Evolutionary conservation across 2,329 filamentous ascomycete genomes (phyloP).

Genomic region (Sporothrix variecibatus): DNA sequence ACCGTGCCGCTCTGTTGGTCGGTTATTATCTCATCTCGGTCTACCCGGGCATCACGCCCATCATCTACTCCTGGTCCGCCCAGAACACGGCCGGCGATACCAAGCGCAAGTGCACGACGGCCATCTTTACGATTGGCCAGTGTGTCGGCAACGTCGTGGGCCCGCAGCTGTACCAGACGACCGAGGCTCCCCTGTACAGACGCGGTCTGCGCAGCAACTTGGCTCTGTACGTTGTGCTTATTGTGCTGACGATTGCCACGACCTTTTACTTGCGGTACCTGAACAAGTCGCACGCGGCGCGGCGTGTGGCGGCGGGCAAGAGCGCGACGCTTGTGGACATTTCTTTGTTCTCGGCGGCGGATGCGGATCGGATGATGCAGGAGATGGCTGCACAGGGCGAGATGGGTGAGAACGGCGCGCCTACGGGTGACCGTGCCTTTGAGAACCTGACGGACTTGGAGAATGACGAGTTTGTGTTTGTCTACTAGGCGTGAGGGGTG

Average conservation of each 20-base stretch:
- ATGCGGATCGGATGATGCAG: slow-evolving; percentile 27
- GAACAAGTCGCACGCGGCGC: slow-evolving; percentile 26
- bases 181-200: slow-evolving; percentile 59
- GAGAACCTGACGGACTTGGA: slow-evolving; percentile 32
- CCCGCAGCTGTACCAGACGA: slow-evolving; percentile 61
- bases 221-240: slow-evolving; percentile 52
- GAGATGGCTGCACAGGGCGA: slow-evolving; percentile 15
- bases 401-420: slow-evolving; percentile 15
- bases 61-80: slow-evolving; percentile 63
- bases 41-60: slow-evolving; percentile 47
- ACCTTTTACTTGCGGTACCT: slow-evolving; percentile 23
- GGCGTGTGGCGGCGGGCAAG: slow-evolving; percentile 29
- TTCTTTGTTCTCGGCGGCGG: slow-evolving; percentile 25
- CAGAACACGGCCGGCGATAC: slow-evolving; percentile 70
- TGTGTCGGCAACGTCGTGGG: slow-evolving; percentile 65
- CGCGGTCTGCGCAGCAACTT: slow-evolving; percentile 62
- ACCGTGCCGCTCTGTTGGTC: slow-evolving; percentile 37
- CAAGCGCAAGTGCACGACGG: slow-evolving; percentile 69
- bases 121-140: slow-evolving; percentile 64
- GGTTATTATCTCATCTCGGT: slow-evolving; percentile 31
- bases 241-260: slow-evolving; percentile 13
- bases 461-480: slow-evolving; percentile 33
- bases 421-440: slow-evolving; percentile 28
- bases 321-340: slow-evolving; percentile 29
- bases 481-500: slow-evolving; percentile 17